Conservation (phyloP, 2,329 filamentous ascomycete genomes). For the Fusarium algeriense region DNA sequence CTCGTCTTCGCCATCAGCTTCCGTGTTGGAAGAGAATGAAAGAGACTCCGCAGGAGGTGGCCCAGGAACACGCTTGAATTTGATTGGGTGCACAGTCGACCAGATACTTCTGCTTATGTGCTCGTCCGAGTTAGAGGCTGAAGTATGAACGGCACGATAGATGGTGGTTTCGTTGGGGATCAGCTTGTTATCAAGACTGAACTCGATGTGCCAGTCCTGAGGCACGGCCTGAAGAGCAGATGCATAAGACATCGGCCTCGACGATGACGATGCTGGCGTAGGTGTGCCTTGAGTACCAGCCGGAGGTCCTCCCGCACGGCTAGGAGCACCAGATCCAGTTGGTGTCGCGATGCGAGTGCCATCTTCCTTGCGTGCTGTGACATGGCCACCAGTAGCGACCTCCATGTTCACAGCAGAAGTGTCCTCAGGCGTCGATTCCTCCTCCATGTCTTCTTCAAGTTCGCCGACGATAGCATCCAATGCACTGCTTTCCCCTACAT, state of each 20-base stretch:
- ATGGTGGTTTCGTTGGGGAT: conserved; percentile 95
- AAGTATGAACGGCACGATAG: conserved; percentile 89
- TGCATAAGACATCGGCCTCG: conserved; percentile 83
- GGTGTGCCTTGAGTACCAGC: conserved; percentile 59
- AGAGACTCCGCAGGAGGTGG: conserved; percentile 81
- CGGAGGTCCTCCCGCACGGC: conserved; percentile 58
- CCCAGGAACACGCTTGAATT: conserved; percentile 87
- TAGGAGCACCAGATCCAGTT: conserved; percentile 64
- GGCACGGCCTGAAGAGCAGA: conserved; percentile 83
- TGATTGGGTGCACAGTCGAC: conserved; percentile 91
- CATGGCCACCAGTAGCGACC: conserved; percentile 85
- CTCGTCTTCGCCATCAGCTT: conserved; percentile 64
- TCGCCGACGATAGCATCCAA: conserved; percentile 92
- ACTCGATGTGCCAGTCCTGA: conserved; percentile 98
- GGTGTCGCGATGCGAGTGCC: conserved; percentile 89
- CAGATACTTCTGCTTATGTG: conserved; percentile 82
- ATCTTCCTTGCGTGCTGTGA: conserved; percentile 92
- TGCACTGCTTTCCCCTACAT: conserved; percentile 73
- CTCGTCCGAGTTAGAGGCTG: conserved; percentile 66
- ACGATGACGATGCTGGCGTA: conserved; percentile 66
- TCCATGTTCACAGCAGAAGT: conserved; percentile 93
- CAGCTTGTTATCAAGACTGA: conserved; percentile 85
- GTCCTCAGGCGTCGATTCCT: conserved; percentile 71
- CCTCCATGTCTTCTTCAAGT: conserved; percentile 85
- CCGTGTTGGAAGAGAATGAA: conserved; percentile 66